phyloP scores from a whole-genome alignment of 495 filamentous ascomycete species.

The Tuber microsphaerosporum region DNA sequence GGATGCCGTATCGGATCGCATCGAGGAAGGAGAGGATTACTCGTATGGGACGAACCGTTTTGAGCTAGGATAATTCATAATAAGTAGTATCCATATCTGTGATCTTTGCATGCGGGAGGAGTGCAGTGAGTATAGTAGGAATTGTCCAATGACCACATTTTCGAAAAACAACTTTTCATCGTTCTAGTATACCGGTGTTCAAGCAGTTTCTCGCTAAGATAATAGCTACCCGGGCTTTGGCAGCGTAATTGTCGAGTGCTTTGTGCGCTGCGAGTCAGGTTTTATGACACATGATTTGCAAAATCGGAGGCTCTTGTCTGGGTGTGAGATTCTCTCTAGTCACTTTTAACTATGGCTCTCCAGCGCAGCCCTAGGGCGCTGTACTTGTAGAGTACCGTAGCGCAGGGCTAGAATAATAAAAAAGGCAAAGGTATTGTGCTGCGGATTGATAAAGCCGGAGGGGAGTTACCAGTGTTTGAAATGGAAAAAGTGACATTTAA shows the following conservation, averaged over 20 bases:
- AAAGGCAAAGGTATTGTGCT: not conserved
- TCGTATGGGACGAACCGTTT: not conserved
- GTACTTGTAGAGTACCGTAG: too few species aligned
- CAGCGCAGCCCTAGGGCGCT: not conserved
- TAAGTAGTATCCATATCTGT: not conserved
- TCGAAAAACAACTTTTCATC: not conserved
- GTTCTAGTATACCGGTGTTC: not conserved
- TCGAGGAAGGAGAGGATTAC: not conserved
- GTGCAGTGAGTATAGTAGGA: not conserved
- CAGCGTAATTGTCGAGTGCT: not conserved
- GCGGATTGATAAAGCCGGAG: not conserved
- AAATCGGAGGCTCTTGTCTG: not conserved
- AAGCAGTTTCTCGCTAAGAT: not conserved
- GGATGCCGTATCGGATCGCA: not conserved
- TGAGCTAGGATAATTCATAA: not conserved
- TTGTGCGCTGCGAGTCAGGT: not conserved
- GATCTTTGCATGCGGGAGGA: not conserved
- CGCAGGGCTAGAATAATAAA: not conserved
- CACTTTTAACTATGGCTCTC: not conserved
- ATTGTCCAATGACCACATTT: constrained; percentile 2
- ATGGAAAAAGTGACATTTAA: not conserved
- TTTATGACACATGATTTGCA: not conserved
- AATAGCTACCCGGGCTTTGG: too few species aligned
- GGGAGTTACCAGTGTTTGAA: not conserved
- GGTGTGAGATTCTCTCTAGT: not conserved